Base-by-base conservation (phyloP, 768 basidiomycete genomes). In the Lepiota brunneoincarnata region DNA sequence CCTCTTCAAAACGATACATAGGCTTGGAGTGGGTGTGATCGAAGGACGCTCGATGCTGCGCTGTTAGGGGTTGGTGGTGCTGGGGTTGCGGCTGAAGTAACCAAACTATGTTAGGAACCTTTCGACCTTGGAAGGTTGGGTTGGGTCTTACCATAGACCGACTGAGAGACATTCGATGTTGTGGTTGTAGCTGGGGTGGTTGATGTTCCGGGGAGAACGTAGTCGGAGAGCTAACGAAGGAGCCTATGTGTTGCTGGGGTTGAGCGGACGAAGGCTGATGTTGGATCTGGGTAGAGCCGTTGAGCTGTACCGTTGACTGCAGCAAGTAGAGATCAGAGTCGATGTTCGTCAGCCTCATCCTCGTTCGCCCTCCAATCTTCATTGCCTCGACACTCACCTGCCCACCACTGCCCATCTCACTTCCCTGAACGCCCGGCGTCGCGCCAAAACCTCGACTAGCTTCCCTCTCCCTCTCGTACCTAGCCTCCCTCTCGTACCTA, bases 1-100 rank as follows among this genome's bases (percentile, higher is more conserved):
- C 43, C 40, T 54, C 52, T 17, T 54, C 52, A 26, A 54, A 39
- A 31, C 37, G 43, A 17, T 54, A 54, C 9, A 54, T 39, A 6
- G 52, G 20, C 17, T 46, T 46, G 4, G 52, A 15, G 23, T 51
- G 50, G 31, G 31, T 31, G 15, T 42, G 41, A 11, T 53, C 51
- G 17, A 53, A 45, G 6, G 42, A 39, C 21, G 23, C 34, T 15
- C 36, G 51, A 36, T 53, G 51, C 7, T 9, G 31, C 31, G 31
- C 4, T 31, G 11, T 2, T 9, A 9, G 31, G 11, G 31, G 11
- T 9, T 31, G 31, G 31, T 31, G 26, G 26, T 28, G 31, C 4
- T 38, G 43, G 3, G 35, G 17, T 38, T 54, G 15, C 6, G 40
- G 24, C 14, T 6, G 18, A 31, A 6, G 5, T 12, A 4, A 39